Percentiles rank a stretch among this genome's conserved stretches.
Evolutionary conservation across 2,329 filamentous ascomycete genomes (phyloP).

Genomic region (Colletotrichum liaoningense): DNA sequence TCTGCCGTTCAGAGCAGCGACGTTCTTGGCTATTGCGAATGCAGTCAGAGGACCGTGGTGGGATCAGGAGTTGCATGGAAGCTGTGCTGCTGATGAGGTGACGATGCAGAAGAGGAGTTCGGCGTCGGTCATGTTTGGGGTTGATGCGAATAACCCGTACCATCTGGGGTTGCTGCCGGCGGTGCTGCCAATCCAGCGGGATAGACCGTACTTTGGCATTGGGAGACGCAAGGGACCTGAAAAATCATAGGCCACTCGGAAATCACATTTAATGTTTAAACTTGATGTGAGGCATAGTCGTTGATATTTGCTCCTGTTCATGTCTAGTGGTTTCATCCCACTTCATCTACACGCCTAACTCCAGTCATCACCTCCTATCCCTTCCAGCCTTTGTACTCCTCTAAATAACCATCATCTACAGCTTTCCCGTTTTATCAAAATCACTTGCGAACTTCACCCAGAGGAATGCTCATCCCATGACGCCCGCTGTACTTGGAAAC

Average conservation of each 20-base stretch:
- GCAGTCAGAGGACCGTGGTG: conserved; percentile 18
- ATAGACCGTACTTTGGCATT: neutral
- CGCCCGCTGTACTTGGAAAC: conserved; percentile 71
- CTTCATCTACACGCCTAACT: neutral
- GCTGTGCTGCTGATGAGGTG: conserved; percentile 13
- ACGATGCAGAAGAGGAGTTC: conserved; percentile 9
- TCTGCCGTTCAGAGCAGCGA: conserved; percentile 9
- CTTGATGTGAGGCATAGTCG: neutral
- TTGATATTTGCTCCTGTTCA: neutral
- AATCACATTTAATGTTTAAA: neutral
- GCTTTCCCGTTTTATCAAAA: neutral
- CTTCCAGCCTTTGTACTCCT: neutral
- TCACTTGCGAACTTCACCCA: conserved; percentile 28
- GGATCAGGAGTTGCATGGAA: conserved; percentile 17
- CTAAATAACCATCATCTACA: too few species aligned
- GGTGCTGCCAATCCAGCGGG: conserved; percentile 13
- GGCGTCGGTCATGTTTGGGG: conserved; percentile 12
- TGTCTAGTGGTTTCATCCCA: neutral
- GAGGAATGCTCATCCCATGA: conserved; percentile 68
- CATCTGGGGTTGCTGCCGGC: conserved; percentile 5
- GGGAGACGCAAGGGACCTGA: neutral
- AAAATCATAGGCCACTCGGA: too few species aligned
- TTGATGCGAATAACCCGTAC: neutral
- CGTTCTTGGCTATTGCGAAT: conserved; percentile 22
- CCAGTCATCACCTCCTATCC: neutral